Base-by-base conservation (phyloP, 2,329 filamentous ascomycete species). In the Arthrobotrys musiformis region DNA sequence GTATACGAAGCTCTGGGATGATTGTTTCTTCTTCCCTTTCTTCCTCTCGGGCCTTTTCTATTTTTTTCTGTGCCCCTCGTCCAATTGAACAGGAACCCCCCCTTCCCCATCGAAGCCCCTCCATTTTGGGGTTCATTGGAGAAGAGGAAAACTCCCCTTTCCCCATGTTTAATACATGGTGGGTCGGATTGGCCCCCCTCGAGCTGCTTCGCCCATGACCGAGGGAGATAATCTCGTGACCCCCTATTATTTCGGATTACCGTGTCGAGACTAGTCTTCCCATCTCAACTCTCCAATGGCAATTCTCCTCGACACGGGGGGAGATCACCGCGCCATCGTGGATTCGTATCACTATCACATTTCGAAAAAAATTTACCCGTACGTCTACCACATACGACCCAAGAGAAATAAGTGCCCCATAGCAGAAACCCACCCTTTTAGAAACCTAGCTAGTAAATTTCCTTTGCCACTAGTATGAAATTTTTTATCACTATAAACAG, bases 341-440 rank as follows among this genome's bases (percentile, higher is more conserved):
- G 17, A 40, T 50, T 50, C 24, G 42, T 33, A 44, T 61, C 56
- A 61, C 48, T 42, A 68, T 68, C 66, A 70, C 66, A 52, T 70
- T 60, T n/a, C n/a, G n/a, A n/a, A n/a, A 69, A 56, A 70, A 70
- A 44, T 70, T 70, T 54, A 70, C 56, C n/a, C n/a, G n/a, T n/a
- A n/a, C 56, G n/a, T 70, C 67, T 62, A 62, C 63, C 17, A 35
- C 48, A 24, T n/a, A n/a, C n/a, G n/a, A n/a, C 48, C 48, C 26
- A 30, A 17, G 26, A 56, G 22, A 13, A 56, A 28, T 30, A 30
- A n/a, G n/a, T n/a, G 50, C 50, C 50, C 50, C 50, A 56, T 35
- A 8, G 50, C 28, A 19, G n/a, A n/a, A 56, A 56, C 35, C 50
- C 50, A 56, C 50, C 28, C 35, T 56, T 17, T n/a, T 22, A 42